Percentiles rank a stretch among this genome's conserved stretches.
phyloP scores from a whole-genome alignment of 805 yeast genomes.

The Candida ficus region DNA sequence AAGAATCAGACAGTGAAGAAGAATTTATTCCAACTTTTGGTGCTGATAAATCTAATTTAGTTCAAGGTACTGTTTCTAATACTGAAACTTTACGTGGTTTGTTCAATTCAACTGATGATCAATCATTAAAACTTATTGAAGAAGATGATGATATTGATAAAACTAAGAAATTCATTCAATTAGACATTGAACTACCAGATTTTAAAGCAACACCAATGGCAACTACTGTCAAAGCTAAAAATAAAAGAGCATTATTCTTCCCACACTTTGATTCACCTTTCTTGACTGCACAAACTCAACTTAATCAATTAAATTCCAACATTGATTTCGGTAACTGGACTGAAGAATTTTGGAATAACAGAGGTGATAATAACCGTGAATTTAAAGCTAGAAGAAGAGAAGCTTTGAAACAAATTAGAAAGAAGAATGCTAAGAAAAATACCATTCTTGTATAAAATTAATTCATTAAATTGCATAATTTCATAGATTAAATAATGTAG shows the following conservation, averaged over 20 bases:
- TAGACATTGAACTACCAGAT: slow-evolving; percentile 22
- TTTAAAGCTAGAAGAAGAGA: slow-evolving; percentile 76
- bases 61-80: slow-evolving; percentile 31
- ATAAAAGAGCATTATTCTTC: slow-evolving; percentile 63
- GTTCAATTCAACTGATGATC: slow-evolving; percentile 41
- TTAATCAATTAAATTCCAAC: slow-evolving; percentile 44
- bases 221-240: slow-evolving; percentile 26
- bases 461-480: neutral
- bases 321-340: slow-evolving; percentile 50
- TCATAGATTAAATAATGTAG: no score
- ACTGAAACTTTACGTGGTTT: slow-evolving; percentile 62
- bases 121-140: slow-evolving; percentile 38
- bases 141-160: slow-evolving; percentile 44
- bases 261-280: slow-evolving; percentile 83
- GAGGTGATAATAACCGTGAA: slow-evolving; percentile 76
- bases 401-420: slow-evolving; percentile 52
- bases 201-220: slow-evolving; percentile 15
- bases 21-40: slow-evolving; percentile 51
- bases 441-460: slow-evolving; percentile 15
- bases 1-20: neutral
- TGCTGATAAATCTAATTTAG: slow-evolving; percentile 9
- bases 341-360: slow-evolving; percentile 72
- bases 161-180: slow-evolving; percentile 22
- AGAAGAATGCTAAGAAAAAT: slow-evolving; percentile 29
- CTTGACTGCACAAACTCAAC: slow-evolving; percentile 76